Conservation (phyloP, 1,284 basidiomycete species). For the Cystobasidium pallidum region DNA sequence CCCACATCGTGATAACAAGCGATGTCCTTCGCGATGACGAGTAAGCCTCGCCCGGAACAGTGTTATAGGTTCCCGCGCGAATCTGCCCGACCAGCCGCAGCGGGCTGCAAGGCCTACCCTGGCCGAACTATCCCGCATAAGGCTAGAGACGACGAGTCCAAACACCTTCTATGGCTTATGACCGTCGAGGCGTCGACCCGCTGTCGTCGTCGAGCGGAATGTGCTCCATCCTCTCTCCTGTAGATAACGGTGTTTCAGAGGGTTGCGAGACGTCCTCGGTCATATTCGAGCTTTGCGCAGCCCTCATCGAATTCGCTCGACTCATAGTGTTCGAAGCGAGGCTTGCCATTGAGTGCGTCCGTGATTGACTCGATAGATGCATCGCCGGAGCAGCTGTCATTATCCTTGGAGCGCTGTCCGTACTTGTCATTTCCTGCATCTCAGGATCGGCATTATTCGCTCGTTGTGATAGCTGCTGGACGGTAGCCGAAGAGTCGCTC, state of each 20-base stretch:
- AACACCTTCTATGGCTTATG: neutral
- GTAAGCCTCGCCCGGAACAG: too few relatives aligned
- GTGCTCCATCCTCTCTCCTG: neutral
- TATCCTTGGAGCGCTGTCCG: neutral
- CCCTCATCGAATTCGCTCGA: neutral
- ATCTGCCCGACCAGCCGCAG: too few relatives aligned
- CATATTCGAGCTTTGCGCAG: neutral
- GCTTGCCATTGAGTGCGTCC: neutral
- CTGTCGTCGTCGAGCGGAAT: neutral
- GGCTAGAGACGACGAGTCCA: too few relatives aligned
- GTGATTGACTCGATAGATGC: neutral
- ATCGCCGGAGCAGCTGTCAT: conserved; percentile 16
- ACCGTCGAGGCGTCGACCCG: neutral
- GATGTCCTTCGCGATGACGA: too few relatives aligned
- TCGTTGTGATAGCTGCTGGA: neutral
- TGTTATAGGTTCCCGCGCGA: too few relatives aligned
- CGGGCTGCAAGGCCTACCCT: too few relatives aligned
- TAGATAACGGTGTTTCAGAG: neutral
- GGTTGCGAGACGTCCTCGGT: neutral
- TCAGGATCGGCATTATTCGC: neutral
- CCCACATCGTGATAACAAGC: too few relatives aligned
- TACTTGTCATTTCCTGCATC: conserved; percentile 20
- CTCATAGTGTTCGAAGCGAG: neutral
- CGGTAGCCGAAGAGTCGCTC: conserved; percentile 7
- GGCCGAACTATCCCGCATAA: too few relatives aligned